Base-by-base conservation (phyloP, 495 filamentous ascomycete species). In the Glonium stellatum region DNA sequence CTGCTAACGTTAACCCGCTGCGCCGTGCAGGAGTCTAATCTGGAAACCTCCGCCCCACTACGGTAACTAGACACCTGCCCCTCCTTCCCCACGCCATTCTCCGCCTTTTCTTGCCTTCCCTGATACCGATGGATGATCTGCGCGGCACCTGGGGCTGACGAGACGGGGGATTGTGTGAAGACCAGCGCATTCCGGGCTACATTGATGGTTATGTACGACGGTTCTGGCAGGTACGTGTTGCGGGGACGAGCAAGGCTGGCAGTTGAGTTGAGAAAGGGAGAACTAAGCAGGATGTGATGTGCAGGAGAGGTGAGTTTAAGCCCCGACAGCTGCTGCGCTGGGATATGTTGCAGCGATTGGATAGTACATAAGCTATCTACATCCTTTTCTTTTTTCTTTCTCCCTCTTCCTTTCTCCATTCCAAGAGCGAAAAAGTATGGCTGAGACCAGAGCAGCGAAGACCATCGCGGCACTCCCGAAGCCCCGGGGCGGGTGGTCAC, bases 11-110 rank as follows among this genome's bases (percentile, higher is more conserved):
- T 13, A 22, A 42, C 9, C 11, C n/a, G n/a, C n/a, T n/a, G 50
- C 39, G 50, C 19, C n/a, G 34, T 37, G 13, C 59, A 97, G 92
- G 73, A 95, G 90, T 61, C 77, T 98, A 71, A 97, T 98, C 59
- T 98, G 92, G 92, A 98, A 98, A 71, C 92, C 93, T 23, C 95
- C 93, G 51, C 93, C 95, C 53, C 88, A 96, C 70, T 96, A 85
- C 71, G 92, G 93, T 97, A 84, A 41, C 51, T 39, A 47, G 41
- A 55, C 1, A 21, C 31, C 58, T 27, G 54, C 37, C 57, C 52
- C 8, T 51, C 23, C 4, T 44, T 42, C 10, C n/a, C n/a, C n/a
- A n/a, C n/a, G 27, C 27, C 27, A 31, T 47, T 47, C n/a, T n/a
- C 15, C 42, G 21, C 21, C 1, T 47, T 47, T 22, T 47, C 21